These are phyloP conservation scores for Sugiyamaella marilandica DNA, from an alignment of 805 yeast genomes.

Conservation along the genomic window DNA sequence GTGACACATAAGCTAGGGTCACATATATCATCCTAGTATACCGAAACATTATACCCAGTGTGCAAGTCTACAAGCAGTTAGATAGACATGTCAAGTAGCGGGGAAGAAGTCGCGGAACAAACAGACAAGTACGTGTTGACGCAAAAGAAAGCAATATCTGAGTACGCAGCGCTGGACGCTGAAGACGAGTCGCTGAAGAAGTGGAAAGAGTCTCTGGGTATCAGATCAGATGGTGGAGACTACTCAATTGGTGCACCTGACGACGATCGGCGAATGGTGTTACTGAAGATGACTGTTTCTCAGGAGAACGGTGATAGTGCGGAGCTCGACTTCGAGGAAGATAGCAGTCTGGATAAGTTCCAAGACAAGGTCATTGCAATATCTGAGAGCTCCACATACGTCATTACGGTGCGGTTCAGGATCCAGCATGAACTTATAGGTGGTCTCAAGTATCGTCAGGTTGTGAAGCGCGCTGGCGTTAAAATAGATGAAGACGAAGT, in stretches of 20 bases:
- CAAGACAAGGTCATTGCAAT: slow-evolving; percentile 66
- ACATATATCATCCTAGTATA: too few relatives aligned
- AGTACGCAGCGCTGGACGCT: slow-evolving; percentile 77
- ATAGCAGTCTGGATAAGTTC: slow-evolving; percentile 50
- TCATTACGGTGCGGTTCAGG: slow-evolving; percentile 67
- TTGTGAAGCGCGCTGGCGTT: slow-evolving; percentile 80
- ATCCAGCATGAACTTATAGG: slow-evolving; percentile 89
- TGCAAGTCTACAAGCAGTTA: not conserved
- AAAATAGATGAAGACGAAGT: slow-evolving; percentile 82
- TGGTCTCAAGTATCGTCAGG: slow-evolving; percentile 80
- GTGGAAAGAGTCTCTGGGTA: slow-evolving; percentile 88
- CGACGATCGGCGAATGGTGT: slow-evolving; percentile 72
- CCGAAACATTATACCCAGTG: too few relatives aligned
- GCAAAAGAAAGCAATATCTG: slow-evolving; percentile 72
- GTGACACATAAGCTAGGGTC: too few relatives aligned
- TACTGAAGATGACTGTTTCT: slow-evolving; percentile 65
- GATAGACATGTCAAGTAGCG: not conserved
- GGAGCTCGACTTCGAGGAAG: slow-evolving; percentile 61
- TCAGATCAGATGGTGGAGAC: slow-evolving; percentile 43
- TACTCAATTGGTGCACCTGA: slow-evolving; percentile 61
- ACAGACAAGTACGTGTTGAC: slow-evolving; percentile 46
- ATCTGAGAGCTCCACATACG: slow-evolving; percentile 72
- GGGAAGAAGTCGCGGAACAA: slow-evolving; percentile 1
- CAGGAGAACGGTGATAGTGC: slow-evolving; percentile 67
- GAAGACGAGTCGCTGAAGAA: slow-evolving; percentile 85